Conservation (phyloP, 1,284 basidiomycete genomes). For the Puccinia novopanici region DNA sequence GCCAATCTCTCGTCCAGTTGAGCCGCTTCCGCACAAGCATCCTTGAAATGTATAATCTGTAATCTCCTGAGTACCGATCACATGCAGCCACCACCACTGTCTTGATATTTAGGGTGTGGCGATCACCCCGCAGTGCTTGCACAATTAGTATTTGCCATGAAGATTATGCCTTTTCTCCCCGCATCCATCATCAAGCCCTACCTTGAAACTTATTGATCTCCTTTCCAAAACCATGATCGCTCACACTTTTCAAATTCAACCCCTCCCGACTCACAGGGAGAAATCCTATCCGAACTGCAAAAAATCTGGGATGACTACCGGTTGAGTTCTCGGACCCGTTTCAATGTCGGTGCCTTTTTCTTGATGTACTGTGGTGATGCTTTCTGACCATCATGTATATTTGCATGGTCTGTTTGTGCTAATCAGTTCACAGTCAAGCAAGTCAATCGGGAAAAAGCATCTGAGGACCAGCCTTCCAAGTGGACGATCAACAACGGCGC, state of each 20-base stretch:
- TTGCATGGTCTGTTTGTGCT: not conserved
- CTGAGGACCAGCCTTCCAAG: constrained; percentile 6
- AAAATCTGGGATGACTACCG: constrained; percentile 42
- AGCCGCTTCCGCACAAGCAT: not conserved
- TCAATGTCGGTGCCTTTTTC: constrained; percentile 27
- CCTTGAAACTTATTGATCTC: not conserved
- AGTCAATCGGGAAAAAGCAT: constrained; percentile 9
- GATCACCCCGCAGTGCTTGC: not conserved
- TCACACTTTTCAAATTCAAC: not conserved
- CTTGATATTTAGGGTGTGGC: not conserved
- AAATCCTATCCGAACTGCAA: constrained; percentile 34
- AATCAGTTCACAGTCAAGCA: constrained; percentile 29
- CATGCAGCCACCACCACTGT: not conserved
- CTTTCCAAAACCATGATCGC: not conserved
- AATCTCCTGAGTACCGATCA: not conserved
- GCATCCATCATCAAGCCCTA: not conserved
- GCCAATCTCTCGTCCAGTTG: not conserved
- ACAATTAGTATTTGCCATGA: not conserved
- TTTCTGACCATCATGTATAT: not conserved
- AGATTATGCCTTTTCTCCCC: not conserved
- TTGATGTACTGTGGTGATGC: not conserved
- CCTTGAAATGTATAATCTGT: not conserved
- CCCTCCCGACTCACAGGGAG: not conserved
- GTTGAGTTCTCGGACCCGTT: constrained; percentile 31
- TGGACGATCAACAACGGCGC: constrained; percentile 41